Base-by-base conservation (phyloP, 225 moss, liverwort and hornwort genomes). In the Takakia lepidozioides region DNA sequence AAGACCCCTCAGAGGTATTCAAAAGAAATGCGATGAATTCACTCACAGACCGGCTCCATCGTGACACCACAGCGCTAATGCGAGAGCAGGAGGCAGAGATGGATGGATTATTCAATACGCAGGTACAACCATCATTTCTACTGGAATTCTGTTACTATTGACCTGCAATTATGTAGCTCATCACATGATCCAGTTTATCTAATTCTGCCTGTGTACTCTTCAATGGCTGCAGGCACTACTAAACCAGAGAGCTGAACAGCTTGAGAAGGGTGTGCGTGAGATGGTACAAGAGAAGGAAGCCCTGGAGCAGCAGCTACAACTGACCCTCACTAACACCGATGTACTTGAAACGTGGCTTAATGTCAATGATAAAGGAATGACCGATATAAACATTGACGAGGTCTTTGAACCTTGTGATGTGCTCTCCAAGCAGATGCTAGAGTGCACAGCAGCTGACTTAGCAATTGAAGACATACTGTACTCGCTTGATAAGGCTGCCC, bases 391-490 rank as follows among this genome's bases (percentile, higher is more conserved):
- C 54, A 78, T 87, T 55, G 95, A 98, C 34, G 76, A 84, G 25
- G 87, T 81, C n/a, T 90, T 87, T 52, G 90, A 90, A 58, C 85
- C 87, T 27, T 66, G 70, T 0, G 90, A 87, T 58, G 59, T 67
- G 2, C 80, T 85, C 40, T 98, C 95, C 7, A 98, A 82, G 71
- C 95, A 98, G 67, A 70, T 91, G 77, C 66, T 98, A 9, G 90
- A 98, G 27, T 91, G 84, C 57, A 80, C 78, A 32, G 70, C 87
- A 26, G 84, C 73, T 28, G 95, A 98, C 55, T 68, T 98, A 48
- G 95, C 95, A 22, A 87, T 98, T 24, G 95, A 98, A 67, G 95
- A 98, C 44, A 77, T 90, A 43, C 65, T 98, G 10, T 98, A 98
- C 34, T 73, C 85, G 27, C 56, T 98, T 29, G 95, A 98, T 43